Evolutionary conservation across 495 filamentous ascomycete genomes (phyloP), one percentile per base, ranked within the genome.

Genomic region (Sporormia fimetaria): DNA sequence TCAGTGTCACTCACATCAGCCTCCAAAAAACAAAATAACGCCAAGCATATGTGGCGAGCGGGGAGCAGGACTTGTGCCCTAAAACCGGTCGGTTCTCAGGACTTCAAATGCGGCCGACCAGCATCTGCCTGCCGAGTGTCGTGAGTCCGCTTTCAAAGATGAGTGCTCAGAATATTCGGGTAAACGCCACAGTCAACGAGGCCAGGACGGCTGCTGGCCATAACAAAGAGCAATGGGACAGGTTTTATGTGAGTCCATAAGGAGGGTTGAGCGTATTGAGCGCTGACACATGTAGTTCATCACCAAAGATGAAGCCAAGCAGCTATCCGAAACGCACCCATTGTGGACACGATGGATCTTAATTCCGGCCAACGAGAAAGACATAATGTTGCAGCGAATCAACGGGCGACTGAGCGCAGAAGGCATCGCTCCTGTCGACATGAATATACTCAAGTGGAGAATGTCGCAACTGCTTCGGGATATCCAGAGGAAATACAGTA

Each of bases 21-120:
- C 47, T 44, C 47, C 33, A 29, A 51, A 51, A 51, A 51, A 33
- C 28, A 51, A 51, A 43, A 25, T 31, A 23, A 40, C 30, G 41
- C 47, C 47, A 45, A 51, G 47, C 17, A 40, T 45, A 51, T 40
- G 47, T 41, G 27, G 33, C n/a, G 42, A 44, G 47, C 41, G 47
- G 47, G 47, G 47, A 33, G 34, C 17, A 40, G 35, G 35, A 36
- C 47, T n/a, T 51, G 47, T 45, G 47, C 47, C 47, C 41, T 45
- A 40, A 51, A 45, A 51, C 46, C 40, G 40, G 28, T 31, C 40
- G 40, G 31, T 44, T 45, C 41, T 36, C 47, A 40, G 9, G 12
- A 35, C 36, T 28, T 30, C 47, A 40, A 21, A 51, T 35, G 38
- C 32, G 17, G 29, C 33, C 23, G 21, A 16, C 40, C 29, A 16